These are phyloP conservation scores for Metschnikowia baotianmanensis DNA, from an alignment of 805 yeast genomes.

Conservation along the genomic window DNA sequence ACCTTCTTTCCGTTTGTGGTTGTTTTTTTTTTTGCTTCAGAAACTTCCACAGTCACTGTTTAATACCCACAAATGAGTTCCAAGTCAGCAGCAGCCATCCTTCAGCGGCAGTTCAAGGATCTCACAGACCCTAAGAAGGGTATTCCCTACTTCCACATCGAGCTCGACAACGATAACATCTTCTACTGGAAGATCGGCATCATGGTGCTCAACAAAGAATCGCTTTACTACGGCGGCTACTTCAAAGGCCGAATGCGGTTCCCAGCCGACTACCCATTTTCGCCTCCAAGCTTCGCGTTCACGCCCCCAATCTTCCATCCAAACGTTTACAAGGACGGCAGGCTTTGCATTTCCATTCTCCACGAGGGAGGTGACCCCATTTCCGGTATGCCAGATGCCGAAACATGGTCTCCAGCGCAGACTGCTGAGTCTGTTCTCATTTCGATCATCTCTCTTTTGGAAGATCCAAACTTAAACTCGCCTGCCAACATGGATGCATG, in stretches of 20 bases:
- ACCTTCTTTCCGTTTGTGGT: neutral
- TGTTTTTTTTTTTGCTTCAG: no score
- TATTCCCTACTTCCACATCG: constrained; percentile 60
- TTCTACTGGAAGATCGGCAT: constrained; percentile 82
- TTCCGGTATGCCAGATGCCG: constrained; percentile 87
- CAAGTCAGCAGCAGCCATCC: constrained; percentile 73
- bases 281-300: constrained; percentile 91
- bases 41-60: no score
- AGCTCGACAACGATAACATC: constrained; percentile 54
- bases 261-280: constrained; percentile 86
- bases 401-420: constrained; percentile 93
- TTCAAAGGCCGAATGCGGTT: constrained; percentile 92
- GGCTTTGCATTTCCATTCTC: constrained; percentile 87
- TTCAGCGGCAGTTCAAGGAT: constrained; percentile 91
- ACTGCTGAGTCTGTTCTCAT: constrained; percentile 88
- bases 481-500: constrained; percentile 98
- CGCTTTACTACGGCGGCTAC: constrained; percentile 91
- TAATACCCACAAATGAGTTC: constrained; percentile 42
- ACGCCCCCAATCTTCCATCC: constrained; percentile 95
- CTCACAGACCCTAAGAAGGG: constrained; percentile 88
- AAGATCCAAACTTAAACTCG: constrained; percentile 89
- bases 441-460: constrained; percentile 84
- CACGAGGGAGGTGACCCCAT: constrained; percentile 91
- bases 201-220: constrained; percentile 86
- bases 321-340: constrained; percentile 89